Evolutionary conservation across 352 stramenopile species (phyloP).

Genomic region (Phytophthora macrochlamydospora): DNA sequence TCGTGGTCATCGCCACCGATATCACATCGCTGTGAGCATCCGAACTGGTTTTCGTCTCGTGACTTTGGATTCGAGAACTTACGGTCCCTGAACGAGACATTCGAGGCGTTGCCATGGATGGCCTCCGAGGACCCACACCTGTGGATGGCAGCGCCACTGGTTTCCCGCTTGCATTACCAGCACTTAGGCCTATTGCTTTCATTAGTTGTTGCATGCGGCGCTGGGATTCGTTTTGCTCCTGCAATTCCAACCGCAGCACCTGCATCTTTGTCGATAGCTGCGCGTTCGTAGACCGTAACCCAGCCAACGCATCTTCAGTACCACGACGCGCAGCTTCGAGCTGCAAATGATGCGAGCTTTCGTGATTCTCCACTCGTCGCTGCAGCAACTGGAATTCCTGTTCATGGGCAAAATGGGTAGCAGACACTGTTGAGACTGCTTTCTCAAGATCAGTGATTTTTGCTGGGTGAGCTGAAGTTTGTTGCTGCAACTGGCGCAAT

Average conservation of each 20-base stretch:
- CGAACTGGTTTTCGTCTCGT: not conserved
- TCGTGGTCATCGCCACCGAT: not conserved
- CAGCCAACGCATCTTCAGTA: constrained; percentile 29
- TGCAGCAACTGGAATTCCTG: constrained; percentile 22
- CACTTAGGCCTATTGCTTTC: constrained; percentile 19
- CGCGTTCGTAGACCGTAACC: constrained; percentile 26
- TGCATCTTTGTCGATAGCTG: constrained; percentile 53
- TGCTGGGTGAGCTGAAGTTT: constrained; percentile 23
- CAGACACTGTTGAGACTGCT: constrained; percentile 10
- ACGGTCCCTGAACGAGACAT: constrained; percentile 3
- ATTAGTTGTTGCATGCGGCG: constrained; percentile 38
- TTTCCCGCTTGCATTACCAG: constrained; percentile 6
- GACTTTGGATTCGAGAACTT: not conserved
- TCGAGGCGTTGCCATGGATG: constrained; percentile 6
- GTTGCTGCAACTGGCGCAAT: constrained; percentile 35
- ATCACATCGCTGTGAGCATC: not conserved
- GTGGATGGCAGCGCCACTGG: not conserved
- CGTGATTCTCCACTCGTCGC: constrained; percentile 34
- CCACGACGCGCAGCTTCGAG: constrained; percentile 20
- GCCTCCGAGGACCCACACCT: constrained; percentile 13
- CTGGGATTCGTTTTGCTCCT: constrained; percentile 35
- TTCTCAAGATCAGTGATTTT: constrained; percentile 33
- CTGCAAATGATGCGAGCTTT: constrained; percentile 28
- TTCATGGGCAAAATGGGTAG: constrained; percentile 17
- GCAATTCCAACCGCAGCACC: constrained; percentile 46